Evolutionary conservation across 1,284 basidiomycete species (phyloP), one percentile per base, ranked within the genome.

Genomic region (Bondarzewia mesenterica): DNA sequence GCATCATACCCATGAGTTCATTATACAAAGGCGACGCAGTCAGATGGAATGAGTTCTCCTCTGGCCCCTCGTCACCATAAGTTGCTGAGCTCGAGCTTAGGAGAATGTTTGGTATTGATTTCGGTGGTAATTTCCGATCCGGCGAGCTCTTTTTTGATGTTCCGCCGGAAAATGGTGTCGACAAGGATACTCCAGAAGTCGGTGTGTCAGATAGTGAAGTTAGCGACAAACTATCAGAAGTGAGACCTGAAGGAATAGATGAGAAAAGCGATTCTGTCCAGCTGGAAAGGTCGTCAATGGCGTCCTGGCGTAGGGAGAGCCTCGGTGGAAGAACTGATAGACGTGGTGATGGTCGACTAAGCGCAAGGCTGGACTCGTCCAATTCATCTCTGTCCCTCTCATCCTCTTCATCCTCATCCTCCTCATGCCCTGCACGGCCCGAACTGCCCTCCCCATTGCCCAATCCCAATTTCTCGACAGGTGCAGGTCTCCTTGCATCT

Each of bases 251-350:
- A 7, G 57, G 56, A 6, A 64, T 50, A 15, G 57, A 56, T 1
- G 59, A 61, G 47, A 63, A 62, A 7, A 63, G 51, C 7, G 54
- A 54, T 21, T 50, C 57, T 5, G 60, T 53, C 60, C 63, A 64
- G 29, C 50, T 55, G 7, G 58, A 57, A 22, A 70, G 56, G 42
- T 58, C 69, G 14, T 56, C 58, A 40, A 60, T 44, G 7, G 50
- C 44, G 39, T 71, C 69, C 41, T 65, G 60, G 53, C 77, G 74
- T 16, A 82, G 62, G 1, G 78, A 81, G 42, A 82, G 54, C 16
- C 80, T 70, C 6, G 80, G 80, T 3, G 79, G 75, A 18, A 73
- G 57, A 4, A 66, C 60, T 0, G 64, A 59, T 5, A 65, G 58
- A 12, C 65, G 64, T 45, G 42, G 42, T 43, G 45, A 52, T 29